Conservation (phyloP, 2,329 filamentous ascomycete genomes). For the Cytospora paraplurivora region DNA sequence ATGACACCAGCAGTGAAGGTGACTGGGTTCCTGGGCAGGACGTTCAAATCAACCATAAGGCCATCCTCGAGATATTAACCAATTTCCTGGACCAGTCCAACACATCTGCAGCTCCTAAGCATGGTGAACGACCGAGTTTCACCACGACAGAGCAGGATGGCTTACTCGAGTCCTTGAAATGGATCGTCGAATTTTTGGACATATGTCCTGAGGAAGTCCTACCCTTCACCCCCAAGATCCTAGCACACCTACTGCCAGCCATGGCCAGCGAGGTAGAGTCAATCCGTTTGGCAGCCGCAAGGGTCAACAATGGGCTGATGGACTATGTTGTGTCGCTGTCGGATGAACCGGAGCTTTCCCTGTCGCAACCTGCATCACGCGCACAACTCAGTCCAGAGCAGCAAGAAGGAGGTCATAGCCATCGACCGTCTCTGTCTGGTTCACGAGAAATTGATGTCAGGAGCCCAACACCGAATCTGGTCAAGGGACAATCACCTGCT, state of each 20-base stretch:
- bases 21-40: conserved; percentile 98
- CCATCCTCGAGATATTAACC: conserved; percentile 88
- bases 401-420: conserved; percentile 50
- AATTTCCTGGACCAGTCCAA: conserved; percentile 68
- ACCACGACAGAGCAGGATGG: conserved; percentile 76
- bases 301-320: conserved; percentile 89
- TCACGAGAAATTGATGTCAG: conserved; percentile 55
- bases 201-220: conserved; percentile 97
- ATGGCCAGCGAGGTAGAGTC: conserved; percentile 90
- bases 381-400: conserved; percentile 47
- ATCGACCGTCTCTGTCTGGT: conserved; percentile 55
- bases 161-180: conserved; percentile 84
- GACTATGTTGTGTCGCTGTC: conserved; percentile 92
- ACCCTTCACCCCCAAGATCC: conserved; percentile 87
- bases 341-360: conserved; percentile 59
- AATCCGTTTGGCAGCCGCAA: conserved; percentile 82
- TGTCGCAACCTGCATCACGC: conserved; percentile 41
- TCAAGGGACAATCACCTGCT: conserved; percentile 39
- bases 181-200: conserved; percentile 96
- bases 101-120: conserved; percentile 10
- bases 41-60: conserved; percentile 89
- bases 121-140: conserved; percentile 17
- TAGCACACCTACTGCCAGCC: conserved; percentile 89
- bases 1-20: conserved; percentile 70
- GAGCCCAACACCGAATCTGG: conserved; percentile 54